Conservation (phyloP, 768 basidiomycete species). For the Amanita rimosa region DNA sequence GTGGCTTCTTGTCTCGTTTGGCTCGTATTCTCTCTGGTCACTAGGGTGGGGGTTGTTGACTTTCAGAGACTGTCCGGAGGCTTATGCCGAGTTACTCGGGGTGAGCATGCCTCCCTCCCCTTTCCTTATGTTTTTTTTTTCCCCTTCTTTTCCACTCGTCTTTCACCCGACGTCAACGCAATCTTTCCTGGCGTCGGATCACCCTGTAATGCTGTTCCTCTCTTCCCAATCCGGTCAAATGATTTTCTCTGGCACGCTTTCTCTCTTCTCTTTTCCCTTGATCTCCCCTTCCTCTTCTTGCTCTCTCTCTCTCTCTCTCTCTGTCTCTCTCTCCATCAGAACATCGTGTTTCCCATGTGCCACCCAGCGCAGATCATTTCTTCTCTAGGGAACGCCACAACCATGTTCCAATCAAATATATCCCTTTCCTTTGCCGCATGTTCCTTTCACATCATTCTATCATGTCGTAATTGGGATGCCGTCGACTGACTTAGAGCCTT, state of each 20-base stretch:
- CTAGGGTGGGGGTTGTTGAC: constrained; percentile 67
- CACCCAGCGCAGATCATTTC: not conserved
- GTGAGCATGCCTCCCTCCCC: constrained; percentile 22
- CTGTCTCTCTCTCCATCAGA: not conserved
- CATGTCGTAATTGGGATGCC: constrained; percentile 1
- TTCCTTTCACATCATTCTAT: not conserved
- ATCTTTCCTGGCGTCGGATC: not conserved
- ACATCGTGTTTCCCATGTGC: not conserved
- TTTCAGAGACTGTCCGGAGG: constrained; percentile 71
- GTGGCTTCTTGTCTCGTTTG: constrained; percentile 74
- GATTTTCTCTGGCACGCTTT: not conserved
- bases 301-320: not conserved
- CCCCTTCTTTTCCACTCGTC: no score
- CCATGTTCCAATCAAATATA: not conserved
- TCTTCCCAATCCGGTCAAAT: not conserved
- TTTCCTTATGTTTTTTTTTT: no score
- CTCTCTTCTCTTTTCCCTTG: no score
- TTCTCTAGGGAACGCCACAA: not conserved
- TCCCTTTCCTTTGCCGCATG: constrained; percentile 5
- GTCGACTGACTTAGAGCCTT: constrained; percentile 5
- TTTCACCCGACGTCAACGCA: not conserved
- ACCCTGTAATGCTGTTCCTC: not conserved
- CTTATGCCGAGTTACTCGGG: constrained; percentile 55
- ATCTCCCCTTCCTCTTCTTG: not conserved
- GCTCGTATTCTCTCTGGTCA: constrained; percentile 68